Evolutionary conservation across 2,329 filamentous ascomycete genomes (phyloP).

Genomic region (Aureobasidium lini): DNA sequence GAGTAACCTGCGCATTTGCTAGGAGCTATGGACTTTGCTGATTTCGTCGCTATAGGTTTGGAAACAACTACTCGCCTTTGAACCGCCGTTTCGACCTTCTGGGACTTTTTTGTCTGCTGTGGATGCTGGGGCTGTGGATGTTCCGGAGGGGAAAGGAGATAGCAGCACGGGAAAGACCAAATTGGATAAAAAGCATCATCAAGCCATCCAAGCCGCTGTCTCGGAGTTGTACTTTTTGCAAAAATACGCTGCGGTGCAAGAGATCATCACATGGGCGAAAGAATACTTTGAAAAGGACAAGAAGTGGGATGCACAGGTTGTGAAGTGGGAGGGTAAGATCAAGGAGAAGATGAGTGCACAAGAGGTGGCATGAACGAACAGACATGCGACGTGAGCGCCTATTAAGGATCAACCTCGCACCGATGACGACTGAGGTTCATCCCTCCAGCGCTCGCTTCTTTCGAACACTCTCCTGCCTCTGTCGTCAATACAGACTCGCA

Average conservation of each 20-base stretch:
- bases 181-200: slow-evolving; percentile 24
- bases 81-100: background rate
- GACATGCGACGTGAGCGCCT: no score
- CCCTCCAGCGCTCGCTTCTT: no score
- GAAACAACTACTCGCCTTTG: background rate
- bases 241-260: slow-evolving; percentile 43
- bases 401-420: no score
- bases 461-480: no score
- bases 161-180: slow-evolving; percentile 14
- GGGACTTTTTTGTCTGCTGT: background rate
- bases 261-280: slow-evolving; percentile 21
- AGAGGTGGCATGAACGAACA: no score
- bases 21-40: background rate
- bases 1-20: background rate
- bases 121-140: background rate
- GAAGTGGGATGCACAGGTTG: slow-evolving; percentile 9
- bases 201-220: slow-evolving; percentile 44
- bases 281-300: slow-evolving; percentile 20
- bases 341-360: slow-evolving; percentile 14
- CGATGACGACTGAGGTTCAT: no score
- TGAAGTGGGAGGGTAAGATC: slow-evolving; percentile 16
- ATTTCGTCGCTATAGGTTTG: slow-evolving; percentile 8
- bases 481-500: no score
- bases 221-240: slow-evolving; percentile 52
- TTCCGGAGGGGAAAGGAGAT: no score